Conservation (phyloP, 768 basidiomycete genomes). For the Leccinum rimulosum region DNA sequence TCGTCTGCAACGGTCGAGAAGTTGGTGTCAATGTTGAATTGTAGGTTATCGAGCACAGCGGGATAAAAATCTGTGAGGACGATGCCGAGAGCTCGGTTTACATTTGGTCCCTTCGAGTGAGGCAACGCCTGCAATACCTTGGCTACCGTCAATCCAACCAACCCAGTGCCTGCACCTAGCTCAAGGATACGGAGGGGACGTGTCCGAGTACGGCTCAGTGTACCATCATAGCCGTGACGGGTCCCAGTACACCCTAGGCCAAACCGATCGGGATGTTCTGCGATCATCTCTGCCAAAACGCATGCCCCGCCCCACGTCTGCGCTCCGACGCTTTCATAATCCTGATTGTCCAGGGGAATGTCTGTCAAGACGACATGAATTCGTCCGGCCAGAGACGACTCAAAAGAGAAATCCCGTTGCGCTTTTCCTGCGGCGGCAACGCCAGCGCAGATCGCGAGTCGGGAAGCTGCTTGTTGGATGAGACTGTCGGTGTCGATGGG, state of each 20-base stretch:
- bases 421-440: constrained; percentile 60
- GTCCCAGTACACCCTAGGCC: constrained; percentile 30
- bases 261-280: constrained; percentile 52
- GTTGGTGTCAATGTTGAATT: constrained; percentile 41
- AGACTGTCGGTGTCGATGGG: constrained; percentile 34
- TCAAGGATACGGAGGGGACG: constrained; percentile 43
- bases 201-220: neutral
- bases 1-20: constrained; percentile 12
- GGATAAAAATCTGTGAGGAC: constrained; percentile 52
- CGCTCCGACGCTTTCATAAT: constrained; percentile 71
- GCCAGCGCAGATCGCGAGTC: constrained; percentile 65
- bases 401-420: constrained; percentile 52
- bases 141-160: constrained; percentile 44
- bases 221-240: neutral
- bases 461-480: constrained; percentile 52
- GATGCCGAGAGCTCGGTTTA: constrained; percentile 16
- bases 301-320: constrained; percentile 91
- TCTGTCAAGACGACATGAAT: constrained; percentile 56
- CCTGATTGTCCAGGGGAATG: constrained; percentile 65
- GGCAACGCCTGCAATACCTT: constrained; percentile 26
- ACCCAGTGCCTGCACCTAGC: constrained; percentile 57
- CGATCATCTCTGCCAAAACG: constrained; percentile 73
- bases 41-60: constrained; percentile 46
- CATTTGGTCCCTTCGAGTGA: neutral
- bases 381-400: constrained; percentile 7